Conservation (phyloP, 148 eudicot species). For the Selenicereus undatus region DNA sequence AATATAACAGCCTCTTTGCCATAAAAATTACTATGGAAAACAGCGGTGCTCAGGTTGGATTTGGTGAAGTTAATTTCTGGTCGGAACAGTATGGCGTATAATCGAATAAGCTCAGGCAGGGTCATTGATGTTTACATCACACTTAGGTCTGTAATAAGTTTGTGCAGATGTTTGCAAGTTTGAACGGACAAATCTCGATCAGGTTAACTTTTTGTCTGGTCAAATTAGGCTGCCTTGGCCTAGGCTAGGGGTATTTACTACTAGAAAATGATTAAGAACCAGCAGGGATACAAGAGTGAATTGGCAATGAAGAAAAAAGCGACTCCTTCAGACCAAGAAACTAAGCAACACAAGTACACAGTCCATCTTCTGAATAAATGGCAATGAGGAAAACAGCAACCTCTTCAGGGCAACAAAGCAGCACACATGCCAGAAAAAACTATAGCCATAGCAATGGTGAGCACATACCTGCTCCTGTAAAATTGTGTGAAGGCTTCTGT, state of each 20-base stretch:
- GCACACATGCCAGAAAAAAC: not conserved
- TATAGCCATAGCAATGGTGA: not conserved
- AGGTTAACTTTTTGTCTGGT: not conserved
- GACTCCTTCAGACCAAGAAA: not conserved
- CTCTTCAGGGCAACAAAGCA: not conserved
- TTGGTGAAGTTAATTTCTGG: no score
- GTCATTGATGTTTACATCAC: not conserved
- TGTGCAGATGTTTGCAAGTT: not conserved
- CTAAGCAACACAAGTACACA: not conserved
- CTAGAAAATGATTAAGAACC: no score
- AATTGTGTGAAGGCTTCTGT: slow-evolving; percentile 86
- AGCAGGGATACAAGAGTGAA: not conserved
- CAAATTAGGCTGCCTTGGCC: not conserved
- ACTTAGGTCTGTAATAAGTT: not conserved
- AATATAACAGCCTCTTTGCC: no score
- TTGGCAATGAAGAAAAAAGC: not conserved
- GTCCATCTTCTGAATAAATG: not conserved
- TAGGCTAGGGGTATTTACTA: no score
- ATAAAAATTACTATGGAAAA: not conserved
- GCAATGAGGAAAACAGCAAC: not conserved
- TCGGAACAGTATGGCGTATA: no score
- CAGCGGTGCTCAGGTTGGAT: no score
- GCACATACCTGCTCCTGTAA: slow-evolving; percentile 79
- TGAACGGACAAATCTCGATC: no score
- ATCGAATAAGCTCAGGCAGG: no score